Conservation (phyloP, 83 land plant genomes). For the Picea mariana region DNA sequence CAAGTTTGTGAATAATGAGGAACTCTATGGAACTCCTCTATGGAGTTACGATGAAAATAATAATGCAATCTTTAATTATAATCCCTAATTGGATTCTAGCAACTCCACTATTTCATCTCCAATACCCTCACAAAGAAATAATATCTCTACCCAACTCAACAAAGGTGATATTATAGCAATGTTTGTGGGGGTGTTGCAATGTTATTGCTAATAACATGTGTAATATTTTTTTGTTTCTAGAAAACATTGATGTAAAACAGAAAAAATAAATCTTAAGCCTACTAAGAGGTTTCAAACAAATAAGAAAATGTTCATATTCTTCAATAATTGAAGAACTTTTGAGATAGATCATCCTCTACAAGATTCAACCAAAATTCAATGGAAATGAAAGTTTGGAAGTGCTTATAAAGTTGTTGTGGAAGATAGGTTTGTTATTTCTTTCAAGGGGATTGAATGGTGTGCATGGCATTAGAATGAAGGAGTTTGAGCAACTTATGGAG, state of each 20-base stretch:
- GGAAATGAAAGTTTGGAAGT: conserved; percentile 87
- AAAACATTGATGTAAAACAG: conserved; percentile 8
- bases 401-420: conserved; percentile 84
- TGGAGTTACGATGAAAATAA: conserved; percentile 12
- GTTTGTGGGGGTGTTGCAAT: conserved; percentile 30
- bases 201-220: conserved; percentile 21
- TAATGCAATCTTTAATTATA: neutral
- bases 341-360: conserved; percentile 80
- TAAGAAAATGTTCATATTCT: conserved; percentile 61
- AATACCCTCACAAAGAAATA: neutral
- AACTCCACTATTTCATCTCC: neutral
- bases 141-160: neutral
- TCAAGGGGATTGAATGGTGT: conserved; percentile 84
- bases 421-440: conserved; percentile 67
- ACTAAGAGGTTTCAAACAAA: conserved; percentile 12
- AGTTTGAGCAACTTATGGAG: conserved; percentile 86
- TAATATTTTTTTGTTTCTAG: conserved; percentile 29
- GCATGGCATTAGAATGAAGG: conserved; percentile 62
- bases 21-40: conserved; percentile 38
- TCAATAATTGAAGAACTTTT: conserved; percentile 48
- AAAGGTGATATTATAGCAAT: conserved; percentile 8
- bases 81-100: neutral
- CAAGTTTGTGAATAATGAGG: conserved; percentile 8
- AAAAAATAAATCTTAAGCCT: neutral
- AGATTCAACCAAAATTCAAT: conserved; percentile 88